Conservation (phyloP, 441 rosid genomes). For the Euphorbia neoarborescens region DNA sequence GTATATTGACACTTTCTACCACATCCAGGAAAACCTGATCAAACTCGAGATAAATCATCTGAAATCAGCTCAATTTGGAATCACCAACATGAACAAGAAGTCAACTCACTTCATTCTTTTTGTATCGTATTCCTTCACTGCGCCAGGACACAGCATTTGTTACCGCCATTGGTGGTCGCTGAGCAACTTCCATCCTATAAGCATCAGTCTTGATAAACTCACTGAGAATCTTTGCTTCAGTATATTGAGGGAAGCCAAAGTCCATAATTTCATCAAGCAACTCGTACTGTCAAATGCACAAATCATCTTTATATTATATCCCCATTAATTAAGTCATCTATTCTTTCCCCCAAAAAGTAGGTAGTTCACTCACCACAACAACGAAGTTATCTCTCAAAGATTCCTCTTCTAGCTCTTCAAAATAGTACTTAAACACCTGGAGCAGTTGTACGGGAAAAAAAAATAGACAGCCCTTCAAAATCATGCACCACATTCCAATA, state of each 20-base stretch:
- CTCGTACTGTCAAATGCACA: conserved; percentile 56
- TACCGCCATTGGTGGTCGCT: conserved; percentile 98
- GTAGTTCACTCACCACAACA: conserved; percentile 63
- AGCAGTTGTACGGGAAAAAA: neutral
- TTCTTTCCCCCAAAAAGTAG: neutral
- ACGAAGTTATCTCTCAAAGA: conserved; percentile 96
- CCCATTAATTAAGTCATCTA: neutral
- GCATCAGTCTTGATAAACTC: conserved; percentile 98
- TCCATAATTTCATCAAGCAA: conserved; percentile 99
- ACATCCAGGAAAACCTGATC: conserved; percentile 87
- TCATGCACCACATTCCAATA: no score
- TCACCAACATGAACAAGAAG: neutral
- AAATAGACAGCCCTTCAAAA: neutral
- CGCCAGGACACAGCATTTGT: conserved; percentile 99
- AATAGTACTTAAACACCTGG: conserved; percentile 90
- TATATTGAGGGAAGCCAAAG: conserved; percentile 91
- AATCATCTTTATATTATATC: neutral
- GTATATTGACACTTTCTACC: conserved; percentile 88
- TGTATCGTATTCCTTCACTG: conserved; percentile 82
- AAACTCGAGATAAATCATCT: conserved; percentile 10
- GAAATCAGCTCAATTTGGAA: neutral
- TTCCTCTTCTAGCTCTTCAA: conserved; percentile 92
- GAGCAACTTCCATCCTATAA: conserved; percentile 88
- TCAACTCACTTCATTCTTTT: conserved; percentile 78
- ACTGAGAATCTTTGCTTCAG: conserved; percentile 86